These are phyloP conservation scores for Candida sp. DNA, from an alignment of 1,139 yeast species.

Conservation along the genomic window DNA sequence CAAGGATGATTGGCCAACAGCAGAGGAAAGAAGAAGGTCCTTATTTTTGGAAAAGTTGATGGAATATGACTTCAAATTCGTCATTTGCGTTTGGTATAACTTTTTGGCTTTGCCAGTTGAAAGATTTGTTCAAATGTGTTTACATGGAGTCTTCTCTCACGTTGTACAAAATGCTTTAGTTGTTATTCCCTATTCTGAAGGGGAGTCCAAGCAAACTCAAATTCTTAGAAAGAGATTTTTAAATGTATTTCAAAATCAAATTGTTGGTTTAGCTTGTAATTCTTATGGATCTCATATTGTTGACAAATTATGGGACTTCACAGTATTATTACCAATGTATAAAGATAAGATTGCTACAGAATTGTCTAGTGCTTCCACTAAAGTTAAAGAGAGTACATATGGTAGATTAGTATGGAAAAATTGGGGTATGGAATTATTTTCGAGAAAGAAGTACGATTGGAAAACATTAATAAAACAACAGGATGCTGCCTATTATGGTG, in stretches of 20 bases:
- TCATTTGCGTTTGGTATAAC: conserved; percentile 57
- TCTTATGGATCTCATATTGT: conserved; percentile 92
- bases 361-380: conserved; percentile 55
- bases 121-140: conserved; percentile 66
- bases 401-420: conserved; percentile 95
- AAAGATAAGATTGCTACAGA: conserved; percentile 84
- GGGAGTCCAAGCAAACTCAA: conserved; percentile 48
- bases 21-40: conserved; percentile 82
- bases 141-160: conserved; percentile 87
- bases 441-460: conserved; percentile 82
- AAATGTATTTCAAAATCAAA: conserved; percentile 54
- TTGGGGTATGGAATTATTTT: conserved; percentile 81
- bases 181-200: conserved; percentile 23
- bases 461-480: conserved; percentile 68
- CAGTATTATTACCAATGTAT: conserved; percentile 73
- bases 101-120: conserved; percentile 57
- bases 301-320: conserved; percentile 79
- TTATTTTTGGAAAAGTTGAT: conserved; percentile 69
- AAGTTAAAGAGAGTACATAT: conserved; percentile 78
- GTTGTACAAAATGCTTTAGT: conserved; percentile 65
- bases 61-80: conserved; percentile 59
- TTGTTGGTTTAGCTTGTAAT: conserved; percentile 68
- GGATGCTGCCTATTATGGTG: conserved; percentile 49
- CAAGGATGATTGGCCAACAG: conserved; percentile 87
- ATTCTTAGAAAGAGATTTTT: conserved; percentile 65